Evolutionary conservation across 805 yeast species (phyloP).

Genomic region (Candida coquimbonensis): DNA sequence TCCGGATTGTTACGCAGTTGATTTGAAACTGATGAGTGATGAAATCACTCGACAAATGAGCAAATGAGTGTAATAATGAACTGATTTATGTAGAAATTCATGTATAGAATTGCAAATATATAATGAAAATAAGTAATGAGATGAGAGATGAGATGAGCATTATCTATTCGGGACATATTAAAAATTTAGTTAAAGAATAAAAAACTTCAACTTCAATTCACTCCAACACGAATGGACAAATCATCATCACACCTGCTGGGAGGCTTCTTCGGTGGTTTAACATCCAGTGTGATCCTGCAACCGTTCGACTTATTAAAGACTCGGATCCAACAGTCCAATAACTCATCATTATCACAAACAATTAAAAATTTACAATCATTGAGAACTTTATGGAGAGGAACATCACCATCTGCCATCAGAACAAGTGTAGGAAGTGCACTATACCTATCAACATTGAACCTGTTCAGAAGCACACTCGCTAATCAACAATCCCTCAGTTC

Average conservation of each 20-base stretch:
- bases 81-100: too few species aligned
- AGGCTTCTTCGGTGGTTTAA: conserved; percentile 80
- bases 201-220: neutral
- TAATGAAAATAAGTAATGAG: too few species aligned
- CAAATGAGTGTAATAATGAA: too few species aligned
- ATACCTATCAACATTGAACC: conserved; percentile 68
- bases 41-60: neutral
- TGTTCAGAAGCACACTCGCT: conserved; percentile 48
- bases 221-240: neutral
- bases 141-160: neutral
- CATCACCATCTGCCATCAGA: conserved; percentile 81
- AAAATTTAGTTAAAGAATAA: too few species aligned
- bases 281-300: conserved; percentile 74
- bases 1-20: neutral
- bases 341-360: conserved; percentile 25
- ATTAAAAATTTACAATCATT: conserved; percentile 34
- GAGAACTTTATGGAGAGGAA: conserved; percentile 81
- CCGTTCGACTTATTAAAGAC: conserved; percentile 89
- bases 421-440: conserved; percentile 89
- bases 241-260: conserved; percentile 50
- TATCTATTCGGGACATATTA: too few species aligned
- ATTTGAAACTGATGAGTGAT: neutral
- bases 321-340: conserved; percentile 59
- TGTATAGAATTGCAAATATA: too few species aligned
- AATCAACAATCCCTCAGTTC: conserved; percentile 1